A percentile compares a stretch with the other conserved stretches of the same genome.
phyloP scores from a whole-genome alignment of 495 filamentous ascomycete species.

The Penicillium samsonianum region DNA sequence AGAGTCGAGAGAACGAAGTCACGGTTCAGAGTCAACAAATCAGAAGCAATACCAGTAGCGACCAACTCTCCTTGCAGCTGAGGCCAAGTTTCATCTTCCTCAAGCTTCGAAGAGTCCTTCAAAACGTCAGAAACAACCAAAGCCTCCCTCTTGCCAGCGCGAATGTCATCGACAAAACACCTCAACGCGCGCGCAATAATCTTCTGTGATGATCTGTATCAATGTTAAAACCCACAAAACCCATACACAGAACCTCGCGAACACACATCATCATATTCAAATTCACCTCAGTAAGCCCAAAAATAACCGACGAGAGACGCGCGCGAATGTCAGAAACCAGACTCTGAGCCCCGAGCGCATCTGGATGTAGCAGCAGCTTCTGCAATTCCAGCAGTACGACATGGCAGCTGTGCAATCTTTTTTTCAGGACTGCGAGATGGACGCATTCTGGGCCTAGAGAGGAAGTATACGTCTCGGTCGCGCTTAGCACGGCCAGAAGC shows the following conservation, averaged over 20 bases:
- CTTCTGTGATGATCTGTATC: slow-evolving; percentile 20
- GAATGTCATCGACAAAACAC: slow-evolving; percentile 15
- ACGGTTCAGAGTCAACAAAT: slow-evolving; percentile 16
- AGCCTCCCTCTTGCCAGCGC: slow-evolving; percentile 6
- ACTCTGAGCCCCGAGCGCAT: slow-evolving; percentile 1
- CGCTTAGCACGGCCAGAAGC: slow-evolving; percentile 10
- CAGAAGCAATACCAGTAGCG: slow-evolving; percentile 12
- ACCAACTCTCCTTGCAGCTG: slow-evolving; percentile 16
- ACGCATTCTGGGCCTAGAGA: not conserved
- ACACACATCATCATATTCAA: slow-evolving; percentile 28
- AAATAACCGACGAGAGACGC: slow-evolving; percentile 16
- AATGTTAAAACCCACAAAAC: not conserved
- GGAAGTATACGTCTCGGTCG: slow-evolving; percentile 5
- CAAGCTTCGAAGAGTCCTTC: not conserved
- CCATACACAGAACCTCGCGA: not conserved
- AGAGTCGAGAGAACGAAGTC: slow-evolving; percentile 19
- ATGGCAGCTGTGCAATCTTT: slow-evolving; percentile 15
- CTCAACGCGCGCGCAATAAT: slow-evolving; percentile 14
- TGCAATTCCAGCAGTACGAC: slow-evolving; percentile 18
- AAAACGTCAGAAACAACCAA: slow-evolving; percentile 9
- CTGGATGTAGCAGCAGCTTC: slow-evolving; percentile 7
- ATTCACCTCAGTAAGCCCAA: slow-evolving; percentile 22
- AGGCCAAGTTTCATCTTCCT: slow-evolving; percentile 16
- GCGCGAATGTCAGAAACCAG: slow-evolving; percentile 19
- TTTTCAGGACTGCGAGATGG: not conserved